phyloP scores from a whole-genome alignment of 352 stramenopile genomes.

The Pythium sukuiense region DNA sequence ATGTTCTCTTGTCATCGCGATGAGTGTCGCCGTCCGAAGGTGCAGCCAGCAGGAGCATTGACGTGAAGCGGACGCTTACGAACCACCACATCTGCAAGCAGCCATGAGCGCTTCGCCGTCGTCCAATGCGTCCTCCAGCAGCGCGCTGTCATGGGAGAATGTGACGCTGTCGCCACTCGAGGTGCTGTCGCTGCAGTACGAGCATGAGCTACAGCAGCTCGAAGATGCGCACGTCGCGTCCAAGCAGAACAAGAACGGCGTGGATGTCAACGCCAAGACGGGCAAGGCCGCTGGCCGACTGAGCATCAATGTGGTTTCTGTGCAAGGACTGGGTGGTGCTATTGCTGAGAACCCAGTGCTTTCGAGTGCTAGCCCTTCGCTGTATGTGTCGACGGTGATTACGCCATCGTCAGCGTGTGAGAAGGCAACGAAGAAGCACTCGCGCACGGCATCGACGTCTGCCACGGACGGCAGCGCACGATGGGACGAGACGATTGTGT shows the following conservation, averaged over 20 bases:
- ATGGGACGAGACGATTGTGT: constrained; percentile 60
- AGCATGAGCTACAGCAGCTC: constrained; percentile 63
- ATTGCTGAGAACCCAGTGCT: constrained; percentile 40
- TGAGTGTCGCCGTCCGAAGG: constrained; percentile 5
- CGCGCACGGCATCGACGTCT: constrained; percentile 39
- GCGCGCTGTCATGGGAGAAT: constrained; percentile 77
- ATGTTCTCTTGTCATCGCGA: neutral
- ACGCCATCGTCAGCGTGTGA: constrained; percentile 63
- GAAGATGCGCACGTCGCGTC: constrained; percentile 34
- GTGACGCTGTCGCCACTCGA: constrained; percentile 75
- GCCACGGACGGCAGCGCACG: constrained; percentile 27
- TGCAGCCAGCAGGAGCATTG: constrained; percentile 15
- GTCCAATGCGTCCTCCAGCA: constrained; percentile 47
- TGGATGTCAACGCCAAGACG: constrained; percentile 57
- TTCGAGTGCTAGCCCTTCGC: constrained; percentile 18
- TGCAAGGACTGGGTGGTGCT: constrained; percentile 35
- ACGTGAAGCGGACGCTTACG: constrained; percentile 9
- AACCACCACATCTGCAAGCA: constrained; percentile 31
- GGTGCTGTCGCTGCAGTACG: constrained; percentile 64
- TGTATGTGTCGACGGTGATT: constrained; percentile 66
- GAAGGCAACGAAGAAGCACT: constrained; percentile 68
- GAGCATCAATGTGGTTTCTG: constrained; percentile 50
- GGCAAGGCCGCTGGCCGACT: constrained; percentile 59
- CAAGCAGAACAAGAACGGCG: constrained; percentile 78
- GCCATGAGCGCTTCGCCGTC: constrained; percentile 30